Base-by-base conservation (phyloP, 1,284 basidiomycete species). In the Malassezia pachydermatis region DNA sequence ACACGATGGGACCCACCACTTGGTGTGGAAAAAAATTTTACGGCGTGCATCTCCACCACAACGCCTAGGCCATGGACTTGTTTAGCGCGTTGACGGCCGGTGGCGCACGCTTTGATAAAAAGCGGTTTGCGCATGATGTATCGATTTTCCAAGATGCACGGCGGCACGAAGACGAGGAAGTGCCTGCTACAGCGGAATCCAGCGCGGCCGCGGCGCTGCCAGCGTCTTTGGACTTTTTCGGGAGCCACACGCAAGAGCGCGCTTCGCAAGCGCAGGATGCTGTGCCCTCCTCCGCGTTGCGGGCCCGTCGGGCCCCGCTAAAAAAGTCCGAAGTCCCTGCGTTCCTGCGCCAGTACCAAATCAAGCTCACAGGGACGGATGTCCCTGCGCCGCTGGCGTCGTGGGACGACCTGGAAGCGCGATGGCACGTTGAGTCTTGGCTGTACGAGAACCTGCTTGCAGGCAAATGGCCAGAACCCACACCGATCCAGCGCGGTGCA, bases 91-190 rank as follows among this genome's bases (percentile, higher is more conserved):
- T 73, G 2, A 50, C 63, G 1, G 51, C 57, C 4, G 64, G 55
- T 49, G 70, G 46, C 35, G 63, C 54, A 42, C 54, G 36, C 41
- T 92, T 92, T 62, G 79, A 90, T 77, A 88, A 84, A 73, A 77
- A 76, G 23, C 76, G 80, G 25, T 90, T 87, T 72, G 76, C 80
- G 58, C 73, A 75, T 1, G 86, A 90, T 67, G 77, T 86, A 16
- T 73, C 79, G 23, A 73, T 88, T 4, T 92, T 94, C 73, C 76
- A 48, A 10, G 42, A 47, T 19, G 37, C 37, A 29, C 45, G 46
- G 20, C 10, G 17, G 34, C 20, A 46, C 37, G 30, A 42, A 33
- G 19, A 23, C 16, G 38, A 47, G 23, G 32, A 36, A 25, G 20
- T 37, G 25, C 34, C 17, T 9, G 24, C 23, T 3, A 32, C 30